A percentile compares a stretch with the other conserved stretches of the same genome.
Conservation (phyloP, 2,329 filamentous ascomycete species). For the Ophidiomyces ophidiicola region DNA sequence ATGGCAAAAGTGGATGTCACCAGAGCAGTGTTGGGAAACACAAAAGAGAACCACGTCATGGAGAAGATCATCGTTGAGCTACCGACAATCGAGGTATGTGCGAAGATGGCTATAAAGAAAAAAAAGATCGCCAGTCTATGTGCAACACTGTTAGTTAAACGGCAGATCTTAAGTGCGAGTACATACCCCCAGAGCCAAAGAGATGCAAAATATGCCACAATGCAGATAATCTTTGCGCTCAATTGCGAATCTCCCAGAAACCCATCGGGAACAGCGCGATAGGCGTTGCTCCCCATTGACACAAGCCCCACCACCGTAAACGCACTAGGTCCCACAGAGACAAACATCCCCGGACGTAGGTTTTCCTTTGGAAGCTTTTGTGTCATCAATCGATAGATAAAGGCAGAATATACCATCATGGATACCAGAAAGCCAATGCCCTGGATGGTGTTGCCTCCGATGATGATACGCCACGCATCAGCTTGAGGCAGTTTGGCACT, state of each 20-base stretch:
- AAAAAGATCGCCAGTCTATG: slow-evolving; percentile 63
- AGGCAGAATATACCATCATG: slow-evolving; percentile 73
- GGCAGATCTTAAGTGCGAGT: neutral
- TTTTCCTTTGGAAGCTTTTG: slow-evolving; percentile 69
- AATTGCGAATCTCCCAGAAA: slow-evolving; percentile 48
- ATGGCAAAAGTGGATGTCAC: slow-evolving; percentile 62
- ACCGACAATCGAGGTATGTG: slow-evolving; percentile 55
- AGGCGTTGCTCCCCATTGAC: slow-evolving; percentile 43
- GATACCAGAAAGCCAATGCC: slow-evolving; percentile 53
- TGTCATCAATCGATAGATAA: slow-evolving; percentile 78
- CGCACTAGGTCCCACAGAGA: slow-evolving; percentile 64
- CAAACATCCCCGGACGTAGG: slow-evolving; percentile 72
- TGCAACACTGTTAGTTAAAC: neutral
- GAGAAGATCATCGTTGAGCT: slow-evolving; percentile 57
- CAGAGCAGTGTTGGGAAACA: slow-evolving; percentile 68
- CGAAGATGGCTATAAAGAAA: slow-evolving; percentile 66
- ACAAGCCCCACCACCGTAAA: slow-evolving; percentile 53
- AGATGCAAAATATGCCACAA: slow-evolving; percentile 50
- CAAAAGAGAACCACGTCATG: slow-evolving; percentile 77
- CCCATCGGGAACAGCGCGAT: slow-evolving; percentile 36
- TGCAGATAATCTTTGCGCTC: slow-evolving; percentile 43
- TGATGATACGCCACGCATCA: slow-evolving; percentile 42
- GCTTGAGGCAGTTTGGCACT: slow-evolving; percentile 36
- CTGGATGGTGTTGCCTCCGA: slow-evolving; percentile 49
- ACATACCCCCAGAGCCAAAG: slow-evolving; percentile 64